Evolutionary conservation across 257 asterid species (phyloP), one percentile per base, ranked within the genome.

Genomic region (Fraxinus cuspidata): DNA sequence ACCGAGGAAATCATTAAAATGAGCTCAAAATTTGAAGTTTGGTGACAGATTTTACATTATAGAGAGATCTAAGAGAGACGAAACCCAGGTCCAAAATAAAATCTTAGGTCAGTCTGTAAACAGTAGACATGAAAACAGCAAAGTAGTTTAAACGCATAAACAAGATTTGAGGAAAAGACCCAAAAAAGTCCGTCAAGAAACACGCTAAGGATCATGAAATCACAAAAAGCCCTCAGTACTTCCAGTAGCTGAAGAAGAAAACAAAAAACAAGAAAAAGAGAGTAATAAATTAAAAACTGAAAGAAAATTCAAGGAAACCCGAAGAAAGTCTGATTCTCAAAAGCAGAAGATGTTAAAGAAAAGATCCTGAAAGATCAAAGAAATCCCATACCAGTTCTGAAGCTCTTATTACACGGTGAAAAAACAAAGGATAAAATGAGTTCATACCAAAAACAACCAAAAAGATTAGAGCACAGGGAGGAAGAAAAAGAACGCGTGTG

Each of bases 91-190:
- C 78, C 77, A 78, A 89, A 83, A 70, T 75, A 80, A 81, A 81
- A 79, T 73, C 77, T 79, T 74, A 74, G 81, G 79, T 85, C 75
- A 28, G 85, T 77, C 81, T 74, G 77, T 84, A 86, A 87, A 88
- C 90, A 86, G 92, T 83, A 76, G 74, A 73, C 71, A 40, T 6
- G 65, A 42, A 58, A 73, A 66, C 8, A 64, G 77, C 79, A 79
- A 78, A 58, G 74, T 38, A 70, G 74, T 73, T 75, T 65, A 37
- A 53, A 60, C 63, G 67, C 44, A 53, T 2, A 75, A 70, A 81
- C 84, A 86, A 86, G 87, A 88, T 85, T 87, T 83, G 78, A 66
- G 21, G 71, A 38, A 77, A 65, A 70, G 21, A 70, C 64, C 74
- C 77, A 71, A 69, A 56, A 75, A 79, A 72, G 78, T 23, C 81